Percentiles rank a stretch among this genome's conserved stretches.
phyloP scores from a whole-genome alignment of 2,329 filamentous ascomycete species.

The Beauveria australis region DNA sequence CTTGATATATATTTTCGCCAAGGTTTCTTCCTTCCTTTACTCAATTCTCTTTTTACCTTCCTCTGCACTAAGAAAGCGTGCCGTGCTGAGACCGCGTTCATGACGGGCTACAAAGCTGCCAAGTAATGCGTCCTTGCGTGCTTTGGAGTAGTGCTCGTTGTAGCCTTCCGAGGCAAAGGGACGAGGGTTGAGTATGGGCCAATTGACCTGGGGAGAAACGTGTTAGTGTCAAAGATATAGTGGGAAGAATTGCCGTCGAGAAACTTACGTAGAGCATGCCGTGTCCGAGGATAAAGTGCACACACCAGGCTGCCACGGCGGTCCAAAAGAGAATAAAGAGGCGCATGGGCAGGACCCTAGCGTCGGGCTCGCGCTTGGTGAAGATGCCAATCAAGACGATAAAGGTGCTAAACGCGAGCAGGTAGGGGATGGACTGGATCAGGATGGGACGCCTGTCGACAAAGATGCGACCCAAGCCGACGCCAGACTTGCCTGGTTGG shows the following conservation, averaged over 20 bases:
- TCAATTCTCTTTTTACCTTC: constrained; percentile 99
- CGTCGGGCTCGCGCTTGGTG: constrained; percentile 62
- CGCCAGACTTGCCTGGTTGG: constrained; percentile 61
- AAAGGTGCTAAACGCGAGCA: constrained; percentile 79
- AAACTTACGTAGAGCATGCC: constrained; percentile 88
- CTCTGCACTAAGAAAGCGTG: constrained; percentile 75
- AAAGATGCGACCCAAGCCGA: constrained; percentile 68
- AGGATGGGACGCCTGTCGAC: constrained; percentile 76
- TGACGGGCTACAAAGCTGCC: constrained; percentile 62
- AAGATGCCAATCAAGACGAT: constrained; percentile 69
- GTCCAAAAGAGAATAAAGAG: constrained; percentile 77
- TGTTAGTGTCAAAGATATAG: constrained; percentile 15
- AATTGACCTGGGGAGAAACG: constrained; percentile 66
- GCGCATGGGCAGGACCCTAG: constrained; percentile 71
- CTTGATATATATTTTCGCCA: not conserved
- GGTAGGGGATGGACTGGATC: constrained; percentile 89
- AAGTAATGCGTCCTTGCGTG: constrained; percentile 72
- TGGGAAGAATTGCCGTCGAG: not conserved
- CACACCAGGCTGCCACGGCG: constrained; percentile 59
- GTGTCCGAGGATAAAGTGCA: constrained; percentile 71
- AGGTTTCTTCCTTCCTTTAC: constrained; percentile 30
- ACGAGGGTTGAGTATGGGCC: constrained; percentile 91
- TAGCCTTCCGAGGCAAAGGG: constrained; percentile 82
- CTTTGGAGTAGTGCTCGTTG: constrained; percentile 75
- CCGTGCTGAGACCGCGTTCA: constrained; percentile 76